Base-by-base conservation (phyloP, 148 eudicot species). In the Cornus florida region DNA sequence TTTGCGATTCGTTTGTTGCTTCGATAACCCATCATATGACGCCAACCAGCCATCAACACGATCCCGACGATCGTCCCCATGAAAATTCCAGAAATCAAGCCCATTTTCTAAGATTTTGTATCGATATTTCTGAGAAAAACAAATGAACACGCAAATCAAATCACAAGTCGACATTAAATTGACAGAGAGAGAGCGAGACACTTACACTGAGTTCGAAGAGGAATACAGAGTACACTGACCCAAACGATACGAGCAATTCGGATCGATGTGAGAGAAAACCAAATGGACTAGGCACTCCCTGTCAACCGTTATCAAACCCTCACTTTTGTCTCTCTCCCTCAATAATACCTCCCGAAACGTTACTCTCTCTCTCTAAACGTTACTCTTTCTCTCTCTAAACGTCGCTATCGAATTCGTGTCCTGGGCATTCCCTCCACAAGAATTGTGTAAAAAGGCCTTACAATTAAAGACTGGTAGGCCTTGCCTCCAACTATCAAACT, bases 21-120 rank as follows among this genome's bases (percentile, higher is more conserved):
- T 33, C 99, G 89, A 70, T 91, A 84, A 56, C 76, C 75, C 99
- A 95, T 95, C 99, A 95, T 95, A 10, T 89, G 90, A 24, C 78
- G 83, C 99, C 94, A 95, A 39, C 94, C 99, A 28, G 97, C 97
- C 99, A 95, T 93, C 74, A 93, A 73, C 6, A 84, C 94, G 67
- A 95, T 82, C 83, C 99, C 99, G 38, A 88, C 79, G 20, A 92
- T 48, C 77, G 87, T 87, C 84, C 99, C 99, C 85, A 92, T 87
- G 83, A 95, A 71, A 50, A 93, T 75, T 71, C 99, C 99, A 38
- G 99, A 90, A 12, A 93, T 86, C 78, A 95, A 84, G 69, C 99
- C 99, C 99, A 95, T 95, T 80, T 86, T 86, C 24, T 28, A 80
- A 33, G 72, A 57, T 39, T 66, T 71, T 16, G 16, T 8, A 53